A percentile compares a stretch with the other conserved stretches of the same genome.
Conservation (phyloP, 75 land plant species). For the Pseudotsuga menziesii region DNA sequence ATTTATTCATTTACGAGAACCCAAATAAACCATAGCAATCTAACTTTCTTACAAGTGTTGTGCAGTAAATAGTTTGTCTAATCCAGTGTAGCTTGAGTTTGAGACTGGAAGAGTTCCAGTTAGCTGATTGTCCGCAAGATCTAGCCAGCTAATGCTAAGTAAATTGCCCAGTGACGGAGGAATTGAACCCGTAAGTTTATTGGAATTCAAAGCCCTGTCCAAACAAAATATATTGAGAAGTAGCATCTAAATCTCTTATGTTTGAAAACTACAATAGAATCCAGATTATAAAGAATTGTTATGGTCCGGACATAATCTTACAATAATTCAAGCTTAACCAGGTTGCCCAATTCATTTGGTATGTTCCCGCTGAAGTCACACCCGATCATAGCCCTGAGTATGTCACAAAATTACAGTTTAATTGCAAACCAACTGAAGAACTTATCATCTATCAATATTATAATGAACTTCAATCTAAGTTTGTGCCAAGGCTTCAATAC, state of each 20-base stretch:
- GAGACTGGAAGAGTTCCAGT: conserved; percentile 63
- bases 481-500: neutral
- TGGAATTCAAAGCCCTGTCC: conserved; percentile 63
- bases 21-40: neutral
- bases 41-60: conserved; percentile 62
- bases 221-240: neutral
- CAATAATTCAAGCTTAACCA: conserved; percentile 46
- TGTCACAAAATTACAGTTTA: neutral
- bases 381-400: conserved; percentile 41
- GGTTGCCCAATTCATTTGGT: conserved; percentile 52
- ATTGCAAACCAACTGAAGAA: neutral
- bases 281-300: neutral
- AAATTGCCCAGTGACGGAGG: conserved; percentile 65
- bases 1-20: neutral
- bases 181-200: conserved; percentile 59
- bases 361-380: conserved; percentile 50
- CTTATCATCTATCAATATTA: neutral
- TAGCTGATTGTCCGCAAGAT: conserved; percentile 59
- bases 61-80: conserved; percentile 55
- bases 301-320: conserved; percentile 26
- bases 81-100: conserved; percentile 26
- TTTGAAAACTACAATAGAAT: neutral
- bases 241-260: neutral
- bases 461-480: neutral
- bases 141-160: conserved; percentile 60